These are phyloP conservation scores for Cryptosporidium ubiquitum DNA, from an alignment of 169 alveolate genomes.

Conservation along the genomic window DNA sequence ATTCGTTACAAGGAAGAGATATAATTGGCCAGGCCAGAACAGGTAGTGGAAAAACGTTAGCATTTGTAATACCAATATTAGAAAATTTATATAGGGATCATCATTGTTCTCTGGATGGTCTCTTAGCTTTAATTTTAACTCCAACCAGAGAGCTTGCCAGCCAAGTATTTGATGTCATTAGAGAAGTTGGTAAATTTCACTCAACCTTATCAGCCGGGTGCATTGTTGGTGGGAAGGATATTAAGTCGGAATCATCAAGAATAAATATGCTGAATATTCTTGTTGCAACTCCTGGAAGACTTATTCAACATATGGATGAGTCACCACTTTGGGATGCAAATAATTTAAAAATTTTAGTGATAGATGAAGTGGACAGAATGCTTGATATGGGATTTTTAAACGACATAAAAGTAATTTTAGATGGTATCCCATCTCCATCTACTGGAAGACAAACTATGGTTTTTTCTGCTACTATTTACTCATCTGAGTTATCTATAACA, in stretches of 20 bases:
- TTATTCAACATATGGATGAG: slow-evolving; percentile 93
- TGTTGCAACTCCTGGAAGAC: slow-evolving; percentile 96
- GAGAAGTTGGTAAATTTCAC: slow-evolving; percentile 81
- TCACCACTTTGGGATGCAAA: slow-evolving; percentile 89
- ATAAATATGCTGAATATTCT: slow-evolving; percentile 86
- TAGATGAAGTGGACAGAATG: slow-evolving; percentile 87
- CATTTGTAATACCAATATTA: slow-evolving; percentile 90
- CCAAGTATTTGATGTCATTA: slow-evolving; percentile 90
- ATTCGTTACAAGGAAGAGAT: slow-evolving; percentile 91
- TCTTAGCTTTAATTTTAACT: slow-evolving; percentile 87
- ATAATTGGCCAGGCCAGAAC: slow-evolving; percentile 89
- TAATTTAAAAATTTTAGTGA: slow-evolving; percentile 84
- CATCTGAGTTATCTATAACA: slow-evolving; percentile 76
- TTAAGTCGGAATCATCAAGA: slow-evolving; percentile 89
- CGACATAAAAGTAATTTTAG: slow-evolving; percentile 86
- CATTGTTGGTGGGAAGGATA: slow-evolving; percentile 92
- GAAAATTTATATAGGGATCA: slow-evolving; percentile 87
- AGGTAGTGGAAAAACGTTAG: slow-evolving; percentile 94
- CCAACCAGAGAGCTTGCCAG: slow-evolving; percentile 94
- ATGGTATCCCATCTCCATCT: slow-evolving; percentile 82
- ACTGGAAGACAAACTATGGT: slow-evolving; percentile 86
- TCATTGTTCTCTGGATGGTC: slow-evolving; percentile 77
- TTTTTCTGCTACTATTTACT: slow-evolving; percentile 93
- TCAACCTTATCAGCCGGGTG: slow-evolving; percentile 92
- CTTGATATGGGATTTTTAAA: slow-evolving; percentile 92